phyloP scores from a whole-genome alignment of 345 rosid species.

The Aquilaria malaccensis region DNA sequence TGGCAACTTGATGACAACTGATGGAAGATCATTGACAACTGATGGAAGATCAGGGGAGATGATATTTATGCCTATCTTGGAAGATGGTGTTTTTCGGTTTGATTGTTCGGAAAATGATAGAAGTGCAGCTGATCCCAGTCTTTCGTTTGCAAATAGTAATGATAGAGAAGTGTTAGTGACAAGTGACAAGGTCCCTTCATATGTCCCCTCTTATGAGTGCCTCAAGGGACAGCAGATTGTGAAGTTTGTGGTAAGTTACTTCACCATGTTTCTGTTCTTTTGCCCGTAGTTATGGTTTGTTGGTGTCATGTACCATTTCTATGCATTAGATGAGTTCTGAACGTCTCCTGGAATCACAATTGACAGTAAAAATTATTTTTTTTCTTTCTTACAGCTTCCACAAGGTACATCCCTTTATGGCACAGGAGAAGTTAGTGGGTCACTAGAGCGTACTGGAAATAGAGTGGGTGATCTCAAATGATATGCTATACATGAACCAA shows the following conservation, averaged over 20 bases:
- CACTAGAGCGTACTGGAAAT: slow-evolving; percentile 85
- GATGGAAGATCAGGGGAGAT: slow-evolving; percentile 34
- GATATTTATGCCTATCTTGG: slow-evolving; percentile 70
- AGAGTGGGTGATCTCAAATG: slow-evolving; percentile 41
- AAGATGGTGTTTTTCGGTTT: slow-evolving; percentile 68
- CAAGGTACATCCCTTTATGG: slow-evolving; percentile 84
- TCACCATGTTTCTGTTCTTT: background rate
- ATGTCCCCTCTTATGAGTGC: slow-evolving; percentile 38
- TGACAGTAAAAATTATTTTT: slow-evolving; percentile 1
- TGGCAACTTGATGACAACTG: slow-evolving; percentile 23
- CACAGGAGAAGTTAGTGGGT: slow-evolving; percentile 96
- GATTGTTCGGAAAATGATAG: slow-evolving; percentile 54
- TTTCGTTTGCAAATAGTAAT: slow-evolving; percentile 49
- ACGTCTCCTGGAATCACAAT: too few relatives aligned
- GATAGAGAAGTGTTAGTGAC: slow-evolving; percentile 45
- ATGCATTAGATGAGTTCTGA: background rate
- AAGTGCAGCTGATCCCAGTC: slow-evolving; percentile 57
- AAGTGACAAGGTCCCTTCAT: slow-evolving; percentile 37
- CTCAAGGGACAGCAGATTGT: slow-evolving; percentile 54
- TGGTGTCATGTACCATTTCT: background rate
- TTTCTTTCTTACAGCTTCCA: slow-evolving; percentile 45
- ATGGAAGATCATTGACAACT: slow-evolving; percentile 19
- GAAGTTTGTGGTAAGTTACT: slow-evolving; percentile 46
- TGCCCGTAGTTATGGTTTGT: too few relatives aligned
- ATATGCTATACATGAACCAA: background rate